These are phyloP conservation scores for Fusarium falciforme DNA, from an alignment of 2,329 filamentous ascomycete genomes.

Conservation along the genomic window DNA sequence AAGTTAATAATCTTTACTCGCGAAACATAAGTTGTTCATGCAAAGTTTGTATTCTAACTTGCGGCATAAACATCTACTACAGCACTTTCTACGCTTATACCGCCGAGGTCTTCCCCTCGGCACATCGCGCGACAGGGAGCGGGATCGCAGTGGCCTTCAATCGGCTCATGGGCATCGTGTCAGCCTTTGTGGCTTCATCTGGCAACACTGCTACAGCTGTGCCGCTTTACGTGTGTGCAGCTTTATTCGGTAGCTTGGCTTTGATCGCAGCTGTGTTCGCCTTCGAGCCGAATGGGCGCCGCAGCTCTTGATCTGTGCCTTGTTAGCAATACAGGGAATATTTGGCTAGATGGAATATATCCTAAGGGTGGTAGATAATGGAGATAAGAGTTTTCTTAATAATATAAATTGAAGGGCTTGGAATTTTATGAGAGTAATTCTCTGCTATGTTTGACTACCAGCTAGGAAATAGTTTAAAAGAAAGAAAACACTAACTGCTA, in stretches of 20 bases:
- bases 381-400: neutral
- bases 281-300: conserved; percentile 20
- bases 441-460: no score
- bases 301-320: neutral
- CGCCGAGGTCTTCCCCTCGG: conserved; percentile 71
- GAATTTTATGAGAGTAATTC: no score
- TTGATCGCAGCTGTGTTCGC: conserved; percentile 12
- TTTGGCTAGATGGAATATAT: neutral
- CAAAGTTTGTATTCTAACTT: conserved; percentile 59
- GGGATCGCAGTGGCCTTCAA: conserved; percentile 78
- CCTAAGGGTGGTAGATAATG: neutral
- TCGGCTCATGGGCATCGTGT: conserved; percentile 79
- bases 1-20: neutral
- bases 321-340: neutral
- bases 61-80: conserved; percentile 79
- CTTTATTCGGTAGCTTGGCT: conserved; percentile 68
- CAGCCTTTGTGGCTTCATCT: conserved; percentile 73
- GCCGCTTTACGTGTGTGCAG: conserved; percentile 77
- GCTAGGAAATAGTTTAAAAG: no score
- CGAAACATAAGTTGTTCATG: neutral
- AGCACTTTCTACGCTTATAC: conserved; percentile 75
- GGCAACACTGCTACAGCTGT: conserved; percentile 70
- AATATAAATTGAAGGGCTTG: no score
- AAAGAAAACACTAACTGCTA: no score
- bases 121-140: conserved; percentile 80